Base-by-base conservation (phyloP, 2,329 filamentous ascomycete genomes). In the Diaporthe nobilis region DNA sequence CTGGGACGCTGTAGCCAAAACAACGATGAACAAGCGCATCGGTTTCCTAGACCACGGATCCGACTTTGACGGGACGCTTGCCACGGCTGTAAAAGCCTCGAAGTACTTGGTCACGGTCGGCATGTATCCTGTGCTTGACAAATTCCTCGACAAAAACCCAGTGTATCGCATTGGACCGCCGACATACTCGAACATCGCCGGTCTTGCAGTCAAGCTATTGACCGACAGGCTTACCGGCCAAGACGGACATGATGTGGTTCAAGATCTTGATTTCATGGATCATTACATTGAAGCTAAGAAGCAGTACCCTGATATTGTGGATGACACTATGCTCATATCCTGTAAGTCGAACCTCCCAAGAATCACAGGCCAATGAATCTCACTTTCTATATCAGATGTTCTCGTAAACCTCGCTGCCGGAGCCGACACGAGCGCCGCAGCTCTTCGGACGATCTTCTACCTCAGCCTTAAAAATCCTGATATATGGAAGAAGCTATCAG, bases 21-120 rank as follows among this genome's bases (percentile, higher is more conserved):
- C 58, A 15, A 73, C 71, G 5, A 67, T 73, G 58, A 67, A 51
- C 49, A 80, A 83, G 25, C 82, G 81, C 49, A 83, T 87, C 57
- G 86, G 86, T 20, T 87, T 57, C 39, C 60, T 73, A 6, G 71
- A 73, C 6, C 58, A 73, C 7, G 71, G 71, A 20, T 76, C 77
- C 12, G 86, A 88, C 76, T 80, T 85, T 77, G 82, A 84, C 47
- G 82, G 81, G 6, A 86, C 83, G 34, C 83, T 88, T 8, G 77
- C 72, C n/a, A 79, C 77, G 12, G 78, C 81, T 0, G 81, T 81
- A 22, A 37, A 22, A 22, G 71, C 71, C 20, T 53, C 58, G 5
- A 44, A 25, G 47, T 73, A 73, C 47, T n/a, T 73, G 12, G 47
- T 67, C 25, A 67, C 58, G n/a, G 7, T 73, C 8, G 71, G 71